Evolutionary conservation across 345 rosid species (phyloP), one percentile per base, ranked within the genome.

Genomic region (Gossypium turneri): DNA sequence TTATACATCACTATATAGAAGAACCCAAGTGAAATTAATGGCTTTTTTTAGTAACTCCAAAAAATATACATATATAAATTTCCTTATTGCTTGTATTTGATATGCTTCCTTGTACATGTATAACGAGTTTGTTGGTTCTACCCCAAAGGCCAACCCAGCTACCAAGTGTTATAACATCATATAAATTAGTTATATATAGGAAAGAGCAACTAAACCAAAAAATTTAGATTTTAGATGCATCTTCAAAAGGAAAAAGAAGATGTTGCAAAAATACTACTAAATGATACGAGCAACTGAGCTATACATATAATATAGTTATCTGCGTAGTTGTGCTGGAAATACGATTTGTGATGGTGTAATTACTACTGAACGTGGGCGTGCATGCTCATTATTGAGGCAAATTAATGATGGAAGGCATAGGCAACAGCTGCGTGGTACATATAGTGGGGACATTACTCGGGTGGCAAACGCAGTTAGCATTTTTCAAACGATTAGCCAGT

Each of bases 381-480:
- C 38, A 53, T 59, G 16, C 44, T 64, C 65, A 53, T 74, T 41
- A 60, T 44, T 7, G 20, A 69, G 51, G 74, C 65, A 61, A 19
- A 17, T 48, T 55, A 29, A 53, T 43, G 61, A 50, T 55, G 44
- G 45, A 52, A 60, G 53, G 52, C 51, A 69, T 15, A 60, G 60
- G 60, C 59, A 69, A 10, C 73, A 56, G 43, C 73, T 6, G 67
- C 16, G 24, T 17, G 9, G 24, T 1, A 59, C 8, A 6, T 0
- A 59, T 2, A 6, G 70, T 24, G 57, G 78, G 78, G 73, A 60
- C 72, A 70, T 25, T 1, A 25, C 11, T 45, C 43, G 63, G 57
- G 41, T 60, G 71, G 52, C 81, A 44, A 12, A 12, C 7, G 43
- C 65, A 17, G 12, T 68, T 12, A 9, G 73, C 9, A 57, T n/a